Evolutionary conservation across 2,329 filamentous ascomycete genomes (phyloP), one percentile per base, ranked within the genome.

Genomic region (Chaetothyriales sp.): DNA sequence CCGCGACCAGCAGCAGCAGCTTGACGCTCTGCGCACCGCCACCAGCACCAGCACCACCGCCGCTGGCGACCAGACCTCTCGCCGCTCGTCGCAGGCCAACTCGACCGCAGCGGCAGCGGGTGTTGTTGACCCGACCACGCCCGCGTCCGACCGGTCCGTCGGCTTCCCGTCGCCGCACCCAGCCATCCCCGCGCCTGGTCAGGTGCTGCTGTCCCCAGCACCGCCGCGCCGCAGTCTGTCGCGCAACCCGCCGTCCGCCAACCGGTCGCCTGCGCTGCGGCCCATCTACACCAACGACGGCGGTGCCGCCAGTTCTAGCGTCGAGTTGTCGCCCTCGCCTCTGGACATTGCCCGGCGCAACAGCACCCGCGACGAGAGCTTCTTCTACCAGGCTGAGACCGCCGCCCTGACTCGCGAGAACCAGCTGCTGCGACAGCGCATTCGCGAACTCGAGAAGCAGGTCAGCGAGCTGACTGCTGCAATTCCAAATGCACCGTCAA

Each of bases 301-400:
- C 32, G 52, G 47, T 28, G 47, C 51, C 18, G 47, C 51, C 18
- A 26, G 48, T 20, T 49, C 39, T 44, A 49, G 51, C 43, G 49
- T 51, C 18, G 58, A 61, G 15, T 59, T 59, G 57, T 53, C 55
- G 28, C 56, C 53, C 3, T 63, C 55, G 10, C 59, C 57, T 18
- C 19, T 61, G 55, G 61, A 63, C 5, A 53, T 45, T 18, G 58
- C 54, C 9, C 48, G 56, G 10, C 57, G 64, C 47, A 57, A 68
- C 44, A 63, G 67, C 32, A 70, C 69, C 55, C 63, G 70, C 46
- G 71, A 74, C 51, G 71, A 73, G 50, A 64, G 61, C 48, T 65
- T 69, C 15, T 73, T 65, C 54, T 72, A 71, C 53, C 71, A 73
- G 55, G 68, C 70, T 18, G 71, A 74, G 54, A 69, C 69, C 7